Percentiles rank a stretch among this genome's conserved stretches.
These are phyloP conservation scores for Zygosaccharomyces bailii DNA, from an alignment of 805 yeast genomes.

Conservation along the genomic window DNA sequence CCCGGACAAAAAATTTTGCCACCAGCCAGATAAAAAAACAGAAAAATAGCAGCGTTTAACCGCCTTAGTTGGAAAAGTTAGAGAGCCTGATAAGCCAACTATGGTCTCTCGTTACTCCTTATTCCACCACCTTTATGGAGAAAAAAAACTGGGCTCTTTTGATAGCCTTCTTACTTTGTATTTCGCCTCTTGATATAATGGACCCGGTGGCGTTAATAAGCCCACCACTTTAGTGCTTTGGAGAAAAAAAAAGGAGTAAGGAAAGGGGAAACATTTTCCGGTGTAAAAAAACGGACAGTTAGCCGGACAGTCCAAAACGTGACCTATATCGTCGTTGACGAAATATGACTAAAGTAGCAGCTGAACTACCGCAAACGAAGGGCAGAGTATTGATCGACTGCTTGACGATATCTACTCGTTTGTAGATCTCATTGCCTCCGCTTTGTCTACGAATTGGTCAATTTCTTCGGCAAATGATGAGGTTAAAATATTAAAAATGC, in stretches of 20 bases:
- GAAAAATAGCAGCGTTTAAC: conserved; percentile 1
- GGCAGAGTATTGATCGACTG: neutral
- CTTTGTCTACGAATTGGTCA: too few relatives aligned
- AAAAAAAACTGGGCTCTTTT: neutral
- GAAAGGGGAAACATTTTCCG: conserved; percentile 4
- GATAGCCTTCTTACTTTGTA: neutral
- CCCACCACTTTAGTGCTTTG: neutral
- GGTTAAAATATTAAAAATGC: too few relatives aligned
- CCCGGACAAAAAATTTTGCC: conserved; percentile 11
- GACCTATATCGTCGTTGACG: conserved; percentile 1
- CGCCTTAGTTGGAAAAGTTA: neutral
- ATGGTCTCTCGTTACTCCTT: neutral
- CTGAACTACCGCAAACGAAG: neutral
- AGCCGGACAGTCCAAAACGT: conserved; percentile 1
- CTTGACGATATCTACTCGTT: too few relatives aligned
- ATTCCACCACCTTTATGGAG: neutral
- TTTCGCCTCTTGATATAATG: conserved; percentile 1
- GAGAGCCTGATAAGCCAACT: neutral
- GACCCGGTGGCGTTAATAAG: conserved; percentile 7
- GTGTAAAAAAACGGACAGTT: conserved; percentile 3
- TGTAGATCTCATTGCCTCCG: too few relatives aligned
- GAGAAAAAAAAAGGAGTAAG: conserved; percentile 4
- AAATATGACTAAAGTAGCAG: neutral
- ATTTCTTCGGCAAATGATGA: too few relatives aligned
- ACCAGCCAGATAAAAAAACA: conserved; percentile 1